phyloP scores from a whole-genome alignment of 2,329 filamentous ascomycete species.

The Penicillium sclerotiorum region DNA sequence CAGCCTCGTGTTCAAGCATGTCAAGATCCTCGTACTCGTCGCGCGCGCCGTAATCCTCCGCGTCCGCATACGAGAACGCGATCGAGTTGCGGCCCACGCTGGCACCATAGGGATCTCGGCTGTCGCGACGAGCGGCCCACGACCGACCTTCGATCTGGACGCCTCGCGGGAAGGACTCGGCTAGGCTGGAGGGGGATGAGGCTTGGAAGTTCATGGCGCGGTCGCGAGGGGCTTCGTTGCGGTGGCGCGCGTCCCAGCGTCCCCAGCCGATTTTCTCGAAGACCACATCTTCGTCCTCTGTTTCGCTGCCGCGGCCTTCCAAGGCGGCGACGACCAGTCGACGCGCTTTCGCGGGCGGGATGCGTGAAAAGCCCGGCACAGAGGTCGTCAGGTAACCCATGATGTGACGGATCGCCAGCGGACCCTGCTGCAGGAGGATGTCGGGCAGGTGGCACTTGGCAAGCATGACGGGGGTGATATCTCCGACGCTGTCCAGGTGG shows the following conservation, averaged over 20 bases:
- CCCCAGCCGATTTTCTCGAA: conserved; percentile 99
- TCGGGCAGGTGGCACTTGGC: conserved; percentile 88
- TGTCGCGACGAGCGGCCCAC: conserved; percentile 33
- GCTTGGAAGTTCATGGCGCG: conserved; percentile 38
- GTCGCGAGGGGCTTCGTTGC: conserved; percentile 58
- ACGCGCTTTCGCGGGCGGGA: conserved; percentile 85
- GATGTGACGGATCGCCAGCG: conserved; percentile 90
- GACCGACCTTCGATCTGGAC: conserved; percentile 51
- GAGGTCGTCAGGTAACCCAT: conserved; percentile 93
- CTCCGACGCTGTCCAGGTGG: conserved; percentile 72
- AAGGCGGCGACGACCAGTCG: conserved; percentile 89
- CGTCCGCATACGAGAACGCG: conserved; percentile 71
- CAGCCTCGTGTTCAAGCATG: conserved; percentile 82
- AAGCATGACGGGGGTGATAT: conserved; percentile 82
- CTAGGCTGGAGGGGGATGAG: conserved; percentile 57
- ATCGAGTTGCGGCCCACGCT: conserved; percentile 69
- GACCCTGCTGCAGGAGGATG: conserved; percentile 86
- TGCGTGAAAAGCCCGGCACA: conserved; percentile 87
- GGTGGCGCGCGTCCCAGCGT: conserved; percentile 83
- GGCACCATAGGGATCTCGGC: conserved; percentile 52
- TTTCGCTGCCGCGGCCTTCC: conserved; percentile 70
- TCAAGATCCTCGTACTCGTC: conserved; percentile 53
- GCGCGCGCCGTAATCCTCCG: conserved; percentile 63
- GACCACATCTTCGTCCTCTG: conserved; percentile 54
- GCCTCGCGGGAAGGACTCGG: conserved; percentile 48